phyloP scores from a whole-genome alignment of 345 rosid species.

The Arabidopsis suecica region DNA sequence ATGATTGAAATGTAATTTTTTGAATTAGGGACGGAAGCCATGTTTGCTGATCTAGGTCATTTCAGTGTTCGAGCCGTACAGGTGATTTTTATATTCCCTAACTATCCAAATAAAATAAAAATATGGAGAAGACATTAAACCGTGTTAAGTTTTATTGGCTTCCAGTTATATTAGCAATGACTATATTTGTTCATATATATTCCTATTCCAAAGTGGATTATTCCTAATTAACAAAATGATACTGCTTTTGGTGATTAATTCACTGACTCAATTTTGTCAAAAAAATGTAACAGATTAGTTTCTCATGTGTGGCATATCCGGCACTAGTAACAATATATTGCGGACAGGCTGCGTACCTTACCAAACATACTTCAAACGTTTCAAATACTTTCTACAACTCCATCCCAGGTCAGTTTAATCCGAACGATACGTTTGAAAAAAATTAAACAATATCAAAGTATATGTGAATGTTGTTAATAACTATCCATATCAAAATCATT shows the following conservation, averaged over 20 bases:
- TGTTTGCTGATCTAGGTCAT: conserved; percentile 91
- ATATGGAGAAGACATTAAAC: too few species aligned
- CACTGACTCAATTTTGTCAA: neutral
- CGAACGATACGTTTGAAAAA: too few species aligned
- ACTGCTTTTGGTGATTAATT: too few species aligned
- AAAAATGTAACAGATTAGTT: conserved; percentile 63
- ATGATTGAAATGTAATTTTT: neutral
- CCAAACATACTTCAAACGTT: conserved; percentile 48
- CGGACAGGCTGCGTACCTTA: conserved; percentile 72
- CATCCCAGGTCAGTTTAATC: conserved; percentile 50
- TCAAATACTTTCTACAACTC: conserved; percentile 66
- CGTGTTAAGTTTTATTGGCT: too few species aligned
- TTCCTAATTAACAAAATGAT: too few species aligned
- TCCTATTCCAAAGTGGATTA: too few species aligned
- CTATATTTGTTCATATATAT: too few species aligned
- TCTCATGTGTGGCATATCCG: conserved; percentile 57
- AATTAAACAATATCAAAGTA: too few species aligned
- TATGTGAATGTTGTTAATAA: neutral
- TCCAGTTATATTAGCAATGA: too few species aligned
- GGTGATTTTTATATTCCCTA: conserved; percentile 40
- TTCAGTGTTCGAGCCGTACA: conserved; percentile 72
- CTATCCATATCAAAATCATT: neutral
- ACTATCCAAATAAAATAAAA: neutral
- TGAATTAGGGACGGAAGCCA: conserved; percentile 73
- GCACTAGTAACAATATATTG: conserved; percentile 50